Conservation (phyloP, 2,329 filamentous ascomycete species). For the Venturia asperata region DNA sequence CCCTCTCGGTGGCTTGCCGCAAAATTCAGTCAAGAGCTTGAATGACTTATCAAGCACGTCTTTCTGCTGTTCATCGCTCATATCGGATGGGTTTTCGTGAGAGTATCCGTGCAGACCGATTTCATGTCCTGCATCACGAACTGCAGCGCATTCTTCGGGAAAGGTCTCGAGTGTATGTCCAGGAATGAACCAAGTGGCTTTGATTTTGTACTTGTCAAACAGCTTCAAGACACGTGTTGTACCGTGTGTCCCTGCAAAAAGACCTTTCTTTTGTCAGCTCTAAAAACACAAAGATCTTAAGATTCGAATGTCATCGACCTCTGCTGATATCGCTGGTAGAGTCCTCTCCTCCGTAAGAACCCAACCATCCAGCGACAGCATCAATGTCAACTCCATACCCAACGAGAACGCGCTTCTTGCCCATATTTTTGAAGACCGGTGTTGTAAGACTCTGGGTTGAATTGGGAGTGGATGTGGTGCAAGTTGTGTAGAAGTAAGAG, state of each 20-base stretch:
- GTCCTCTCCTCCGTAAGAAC: constrained; percentile 67
- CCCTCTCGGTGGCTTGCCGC: constrained; percentile 61
- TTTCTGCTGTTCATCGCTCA: constrained; percentile 67
- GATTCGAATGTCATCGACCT: constrained; percentile 41
- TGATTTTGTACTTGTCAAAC: constrained; percentile 66
- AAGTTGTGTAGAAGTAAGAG: neutral
- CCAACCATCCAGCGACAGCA: constrained; percentile 69
- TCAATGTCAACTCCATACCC: constrained; percentile 68
- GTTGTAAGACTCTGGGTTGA: neutral
- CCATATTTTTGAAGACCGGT: constrained; percentile 28
- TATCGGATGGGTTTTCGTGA: constrained; percentile 65
- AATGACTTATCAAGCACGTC: constrained; percentile 71
- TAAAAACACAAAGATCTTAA: neutral
- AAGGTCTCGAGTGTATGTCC: constrained; percentile 56
- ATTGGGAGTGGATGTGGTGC: neutral
- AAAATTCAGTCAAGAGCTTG: constrained; percentile 62
- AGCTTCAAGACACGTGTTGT: constrained; percentile 60
- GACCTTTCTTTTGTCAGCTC: constrained; percentile 32
- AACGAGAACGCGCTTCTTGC: constrained; percentile 48
- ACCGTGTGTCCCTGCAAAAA: constrained; percentile 63
- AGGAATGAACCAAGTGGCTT: constrained; percentile 59
- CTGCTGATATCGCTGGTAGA: constrained; percentile 64
- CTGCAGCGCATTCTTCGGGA: constrained; percentile 54
- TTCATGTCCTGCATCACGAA: constrained; percentile 59
- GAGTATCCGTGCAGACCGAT: constrained; percentile 64